Evolutionary conservation across 75 land plant species (phyloP).

Genomic region (Larix kaempferi): DNA sequence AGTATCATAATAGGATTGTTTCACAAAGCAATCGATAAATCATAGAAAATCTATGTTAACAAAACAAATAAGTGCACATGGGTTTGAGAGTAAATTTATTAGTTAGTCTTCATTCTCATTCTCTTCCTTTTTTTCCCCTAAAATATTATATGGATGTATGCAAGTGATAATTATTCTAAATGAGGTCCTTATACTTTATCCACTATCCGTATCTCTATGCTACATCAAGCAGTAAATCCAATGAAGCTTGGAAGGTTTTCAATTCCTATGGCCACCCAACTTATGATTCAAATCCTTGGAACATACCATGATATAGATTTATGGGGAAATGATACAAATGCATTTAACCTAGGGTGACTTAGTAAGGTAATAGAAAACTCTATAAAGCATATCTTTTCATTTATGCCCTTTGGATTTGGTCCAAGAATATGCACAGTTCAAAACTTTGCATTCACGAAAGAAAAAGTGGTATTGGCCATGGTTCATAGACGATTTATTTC

Average conservation of each 20-base stretch:
- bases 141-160: neutral
- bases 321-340: conserved; percentile 51
- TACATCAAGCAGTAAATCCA: conserved; percentile 18
- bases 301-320: conserved; percentile 43
- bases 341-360: conserved; percentile 58
- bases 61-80: no score
- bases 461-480: no score
- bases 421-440: no score
- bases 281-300: conserved; percentile 32
- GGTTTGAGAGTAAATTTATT: neutral
- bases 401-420: no score
- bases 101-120: neutral
- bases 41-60: no score
- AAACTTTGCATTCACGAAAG: no score
- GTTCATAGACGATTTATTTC: no score
- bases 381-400: neutral
- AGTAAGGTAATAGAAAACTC: conserved; percentile 7
- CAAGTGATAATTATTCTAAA: conserved; percentile 45
- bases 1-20: no score
- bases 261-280: conserved; percentile 33
- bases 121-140: neutral
- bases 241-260: conserved; percentile 27
- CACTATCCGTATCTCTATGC: conserved; percentile 18
- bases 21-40: no score
- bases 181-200: conserved; percentile 45